A percentile compares a stretch with the other conserved stretches of the same genome.
Evolutionary conservation across 2,329 filamentous ascomycete species (phyloP).

Genomic region (Colletotrichum sp.): DNA sequence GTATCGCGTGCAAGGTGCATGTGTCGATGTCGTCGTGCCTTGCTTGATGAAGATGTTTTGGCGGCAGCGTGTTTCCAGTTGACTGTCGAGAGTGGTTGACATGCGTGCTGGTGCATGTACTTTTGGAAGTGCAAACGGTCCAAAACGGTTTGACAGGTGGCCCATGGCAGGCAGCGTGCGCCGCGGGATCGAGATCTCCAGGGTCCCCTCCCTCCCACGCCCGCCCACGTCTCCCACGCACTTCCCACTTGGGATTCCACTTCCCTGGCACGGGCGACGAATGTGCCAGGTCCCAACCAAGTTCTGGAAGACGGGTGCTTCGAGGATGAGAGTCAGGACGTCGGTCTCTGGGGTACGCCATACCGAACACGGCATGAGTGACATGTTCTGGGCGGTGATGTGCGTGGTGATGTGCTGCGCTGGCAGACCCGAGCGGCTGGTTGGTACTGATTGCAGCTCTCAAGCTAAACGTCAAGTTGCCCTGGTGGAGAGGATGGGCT

Average conservation of each 20-base stretch:
- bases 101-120: neutral
- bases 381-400: neutral
- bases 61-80: neutral
- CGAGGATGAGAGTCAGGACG: neutral
- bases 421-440: neutral
- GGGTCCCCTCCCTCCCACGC: neutral
- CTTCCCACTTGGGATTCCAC: neutral
- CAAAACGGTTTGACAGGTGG: neutral
- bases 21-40: neutral
- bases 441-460: neutral
- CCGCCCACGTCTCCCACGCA: neutral
- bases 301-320: neutral
- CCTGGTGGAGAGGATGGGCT: neutral
- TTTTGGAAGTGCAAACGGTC: neutral
- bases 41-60: neutral
- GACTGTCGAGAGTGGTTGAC: neutral
- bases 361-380: neutral
- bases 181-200: too few relatives aligned
- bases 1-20: neutral
- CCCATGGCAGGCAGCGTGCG: neutral
- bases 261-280: neutral
- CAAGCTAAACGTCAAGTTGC: neutral
- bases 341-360: neutral
- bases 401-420: neutral
- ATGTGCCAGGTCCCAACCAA: neutral